Evolutionary conservation across 306 rosid genomes (phyloP), one percentile per base, ranked within the genome.

Genomic region (Vachellia collinsii): DNA sequence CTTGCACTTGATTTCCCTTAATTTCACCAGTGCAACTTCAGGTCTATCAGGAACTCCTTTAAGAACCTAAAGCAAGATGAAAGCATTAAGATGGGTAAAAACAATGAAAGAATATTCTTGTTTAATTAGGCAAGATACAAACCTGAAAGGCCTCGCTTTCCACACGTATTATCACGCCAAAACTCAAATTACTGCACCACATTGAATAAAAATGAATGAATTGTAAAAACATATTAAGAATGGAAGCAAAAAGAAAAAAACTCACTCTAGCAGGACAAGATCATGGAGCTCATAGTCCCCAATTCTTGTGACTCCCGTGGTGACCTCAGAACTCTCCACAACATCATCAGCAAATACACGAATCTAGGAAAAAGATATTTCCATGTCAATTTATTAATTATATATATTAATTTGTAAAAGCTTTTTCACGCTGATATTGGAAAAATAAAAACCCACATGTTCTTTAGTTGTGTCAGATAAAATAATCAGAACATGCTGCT

Each of bases 91-190:
- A 73, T 77, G 51, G 65, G 20, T 43, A 65, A 37, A 68, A 41
- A 62, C 62, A 44, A 48, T 29, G 42, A 16, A 11, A 6, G 48
- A 67, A 77, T 58, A 56, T 17, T 37, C 39, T 75, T 56, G 62
- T 63, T 19, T 65, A 22, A 34, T 39, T 25, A 29, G 23, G 71
- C 25, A 37, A 61, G 68, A 83, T 54, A 76, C 82, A 76, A 48
- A 93, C 99, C 97, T 92, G 99, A 87, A 91, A 93, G 79, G 98
- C 99, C 88, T 96, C 99, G 75, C 92, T 93, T 85, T 96, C 98
- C 47, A 96, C 99, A 25, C 97, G 98, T 62, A 93, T 93, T 71
- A 96, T 89, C 39, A 96, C 97, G 61, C 99, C 99, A 67, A 96
- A 96, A 86, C 91, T 92, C 86, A 77, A 84, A 83, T 96, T 92